phyloP scores from a whole-genome alignment of 208 protist genomes.

The Trypanosoma mega region DNA sequence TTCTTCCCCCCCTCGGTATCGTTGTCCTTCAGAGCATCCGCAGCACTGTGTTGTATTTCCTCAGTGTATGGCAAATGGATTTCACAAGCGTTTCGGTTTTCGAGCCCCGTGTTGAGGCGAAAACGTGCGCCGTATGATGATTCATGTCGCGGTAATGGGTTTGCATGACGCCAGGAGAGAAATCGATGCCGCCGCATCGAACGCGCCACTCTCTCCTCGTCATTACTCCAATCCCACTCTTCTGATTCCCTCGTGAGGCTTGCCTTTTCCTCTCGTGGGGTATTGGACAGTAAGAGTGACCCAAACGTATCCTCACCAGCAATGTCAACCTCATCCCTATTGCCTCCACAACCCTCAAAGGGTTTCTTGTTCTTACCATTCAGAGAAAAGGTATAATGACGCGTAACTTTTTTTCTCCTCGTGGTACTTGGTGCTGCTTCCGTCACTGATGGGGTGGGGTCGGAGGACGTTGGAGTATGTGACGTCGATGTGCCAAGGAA shows the following conservation, averaged over 20 bases:
- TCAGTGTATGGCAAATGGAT: constrained; percentile 32
- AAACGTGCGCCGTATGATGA: constrained; percentile 46
- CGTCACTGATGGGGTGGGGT: neutral
- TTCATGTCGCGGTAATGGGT: constrained; percentile 34
- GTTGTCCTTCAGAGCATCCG: neutral
- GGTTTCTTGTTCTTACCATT: constrained; percentile 1
- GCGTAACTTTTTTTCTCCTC: constrained; percentile 21
- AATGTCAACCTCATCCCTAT: neutral
- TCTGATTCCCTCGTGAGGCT: neutral
- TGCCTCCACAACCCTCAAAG: too few species aligned
- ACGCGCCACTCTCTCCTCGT: neutral
- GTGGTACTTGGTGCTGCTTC: constrained; percentile 1
- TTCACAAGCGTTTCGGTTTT: constrained; percentile 34
- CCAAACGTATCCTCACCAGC: too few species aligned
- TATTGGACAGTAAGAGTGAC: too few species aligned
- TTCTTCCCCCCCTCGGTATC: neutral
- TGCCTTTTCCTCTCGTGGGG: neutral
- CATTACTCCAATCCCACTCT: neutral
- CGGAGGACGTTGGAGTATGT: too few species aligned
- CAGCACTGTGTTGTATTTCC: neutral
- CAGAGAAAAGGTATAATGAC: too few species aligned
- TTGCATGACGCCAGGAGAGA: constrained; percentile 49
- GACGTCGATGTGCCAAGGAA: constrained; percentile 35
- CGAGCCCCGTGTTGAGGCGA: constrained; percentile 74
- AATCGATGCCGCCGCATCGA: constrained; percentile 41